Conservation (phyloP, 192 early-diverging fungal species). For the Cetraspora pellucida region DNA sequence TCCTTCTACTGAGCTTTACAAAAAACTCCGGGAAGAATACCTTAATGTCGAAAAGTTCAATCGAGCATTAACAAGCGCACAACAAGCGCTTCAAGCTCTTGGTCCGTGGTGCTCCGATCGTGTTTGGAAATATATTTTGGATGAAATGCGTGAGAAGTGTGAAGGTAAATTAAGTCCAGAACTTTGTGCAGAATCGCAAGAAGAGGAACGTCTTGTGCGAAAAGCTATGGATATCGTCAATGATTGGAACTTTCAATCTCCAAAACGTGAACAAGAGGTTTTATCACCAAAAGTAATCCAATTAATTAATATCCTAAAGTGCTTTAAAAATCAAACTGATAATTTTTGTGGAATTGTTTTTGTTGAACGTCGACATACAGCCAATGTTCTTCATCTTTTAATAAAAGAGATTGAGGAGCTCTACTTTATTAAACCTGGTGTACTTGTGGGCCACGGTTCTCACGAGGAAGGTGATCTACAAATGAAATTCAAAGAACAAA, state of each 20-base stretch:
- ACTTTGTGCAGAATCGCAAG: conserved; percentile 12
- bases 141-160: conserved; percentile 43
- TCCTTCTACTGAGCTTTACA: conserved; percentile 47
- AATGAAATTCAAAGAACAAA: conserved; percentile 60
- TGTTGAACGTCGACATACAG: conserved; percentile 72
- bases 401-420: conserved; percentile 60
- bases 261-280: conserved; percentile 28
- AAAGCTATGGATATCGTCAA: conserved; percentile 34
- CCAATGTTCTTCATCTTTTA: conserved; percentile 57
- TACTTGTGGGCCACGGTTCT: conserved; percentile 64
- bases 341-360: conserved; percentile 92
- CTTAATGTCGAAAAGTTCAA: conserved; percentile 43
- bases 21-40: conserved; percentile 42
- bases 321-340: conserved; percentile 44
- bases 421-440: conserved; percentile 45
- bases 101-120: conserved; percentile 83
- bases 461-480: conserved; percentile 44
- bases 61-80: conserved; percentile 44
- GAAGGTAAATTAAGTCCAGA: conserved; percentile 29
- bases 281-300: conserved; percentile 73
- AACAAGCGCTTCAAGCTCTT: conserved; percentile 54
- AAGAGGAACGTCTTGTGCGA: conserved; percentile 32
- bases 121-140: conserved; percentile 60
- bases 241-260: conserved; percentile 37
- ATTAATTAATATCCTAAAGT: conserved; percentile 64